Base-by-base conservation (phyloP, 140 eudicot species). In the Stevia rebaudiana region DNA sequence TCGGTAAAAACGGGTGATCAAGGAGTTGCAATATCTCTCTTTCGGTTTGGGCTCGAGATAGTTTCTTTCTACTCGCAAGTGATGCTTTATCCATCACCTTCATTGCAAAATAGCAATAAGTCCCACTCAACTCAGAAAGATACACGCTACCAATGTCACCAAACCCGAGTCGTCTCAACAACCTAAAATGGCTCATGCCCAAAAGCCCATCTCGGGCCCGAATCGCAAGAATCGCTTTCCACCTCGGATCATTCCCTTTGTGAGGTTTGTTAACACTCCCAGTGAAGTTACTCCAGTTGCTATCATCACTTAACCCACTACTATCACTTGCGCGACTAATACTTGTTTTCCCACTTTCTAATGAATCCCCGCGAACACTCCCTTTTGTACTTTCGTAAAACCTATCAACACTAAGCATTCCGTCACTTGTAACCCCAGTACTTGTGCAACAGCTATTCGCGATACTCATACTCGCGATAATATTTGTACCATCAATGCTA, bases 121-220 rank as follows among this genome's bases (percentile, higher is more conserved):
- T 86, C 17, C 81, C 86, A 69, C 84, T 89, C 77, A 89, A 77
- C 79, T 89, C 92, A 6, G 92, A 86, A 0, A 89, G 79, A 79
- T 89, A 83, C 62, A 89, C 95, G 48, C 95, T 85, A 22, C 97
- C 92, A 72, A 86, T 86, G 68, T 86, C 95, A 63, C 97, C 97
- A 64, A 85, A 83, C 2, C 95, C 92, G 8, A 89, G 86, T 61
- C 83, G 77, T 65, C 70, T 85, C 71, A 89, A 81, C 62, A 89
- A 61, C 81, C 73, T 75, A 58, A 89, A 89, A 74, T 89, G 97
- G 65, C 85, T 89, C 97, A 89, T 85, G 44, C 95, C 97, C 69
- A 89, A 71, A 44, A 76, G 76, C 43, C 89, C 91, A 62, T 89
- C 86, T 41, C 91, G 79, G 12, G 73, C 67, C 64, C 91, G 75